Evolutionary conservation across 805 yeast species (phyloP), one percentile per base, ranked within the genome.

Genomic region (Candida succiphila): DNA sequence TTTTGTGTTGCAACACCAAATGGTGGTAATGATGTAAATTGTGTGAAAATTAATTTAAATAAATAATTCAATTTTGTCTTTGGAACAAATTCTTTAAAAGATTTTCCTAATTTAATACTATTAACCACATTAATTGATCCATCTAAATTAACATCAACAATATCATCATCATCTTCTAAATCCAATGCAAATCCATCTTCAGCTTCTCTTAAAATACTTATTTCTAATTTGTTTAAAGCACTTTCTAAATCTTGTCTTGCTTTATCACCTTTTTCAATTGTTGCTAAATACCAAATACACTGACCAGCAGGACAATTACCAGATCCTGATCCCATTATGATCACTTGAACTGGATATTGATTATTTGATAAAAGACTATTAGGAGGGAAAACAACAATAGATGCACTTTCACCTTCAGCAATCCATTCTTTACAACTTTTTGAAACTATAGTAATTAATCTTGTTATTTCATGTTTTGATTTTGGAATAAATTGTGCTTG

Each of bases 341-440:
- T 61, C 4, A 79, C 89, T 57, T 88, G 96, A 25, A 89, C 92
- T 7, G 92, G 84, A 43, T 63, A 68, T 37, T 61, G 63, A 54
- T 92, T 89, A 32, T 64, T 46, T 13, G 75, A 65, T 16, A 78
- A 69, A 36, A 89, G 65, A 1, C 94, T 76, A 14, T 73, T 72
- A 14, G 95, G 88, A 15, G 98, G 97, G 66, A 92, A 89, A 1
- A 87, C 94, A 21, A 89, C 94, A 23, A 88, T 67, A 1, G 96
- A 83, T 1, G 89, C 79, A 29, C 76, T 68, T 61, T 89, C 97
- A 32, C 75, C 77, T 31, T 82, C 87, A 12, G 76, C 70, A 62
- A 88, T 82, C 97, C 97, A 89, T 61, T 87, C 94, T 33, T 69
- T 71, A 62, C 97, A 89, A 42, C 81, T 81, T 49, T 83, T 83